These are phyloP conservation scores for Stipa capillata DNA, from an alignment of 176 grass and related monocot species.

Conservation along the genomic window DNA sequence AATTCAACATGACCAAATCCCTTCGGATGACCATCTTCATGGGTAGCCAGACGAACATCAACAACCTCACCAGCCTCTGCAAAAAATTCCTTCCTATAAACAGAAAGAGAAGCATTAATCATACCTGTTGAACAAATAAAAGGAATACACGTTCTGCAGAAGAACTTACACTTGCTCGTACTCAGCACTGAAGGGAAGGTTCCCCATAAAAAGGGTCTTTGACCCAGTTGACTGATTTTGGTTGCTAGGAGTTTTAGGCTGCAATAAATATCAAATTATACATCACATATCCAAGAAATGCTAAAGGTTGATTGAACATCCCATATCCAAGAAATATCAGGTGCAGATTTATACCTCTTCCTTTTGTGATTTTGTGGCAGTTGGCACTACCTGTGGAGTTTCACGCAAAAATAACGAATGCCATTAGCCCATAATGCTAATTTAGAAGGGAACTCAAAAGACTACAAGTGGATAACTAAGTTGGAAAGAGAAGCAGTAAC, in stretches of 20 bases:
- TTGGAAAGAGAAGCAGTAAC: neutral
- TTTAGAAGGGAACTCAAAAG: too few relatives aligned
- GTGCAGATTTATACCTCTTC: constrained; percentile 33
- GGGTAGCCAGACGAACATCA: constrained; percentile 45
- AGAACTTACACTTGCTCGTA: constrained; percentile 49
- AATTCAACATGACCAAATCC: constrained; percentile 86
- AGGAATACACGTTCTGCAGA: neutral
- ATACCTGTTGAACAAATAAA: neutral
- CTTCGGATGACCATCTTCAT: constrained; percentile 48
- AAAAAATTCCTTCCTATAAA: constrained; percentile 63
- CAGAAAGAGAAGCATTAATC: neutral
- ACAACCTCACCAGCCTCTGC: constrained; percentile 46
- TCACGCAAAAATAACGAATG: neutral
- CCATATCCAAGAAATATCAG: too few relatives aligned
- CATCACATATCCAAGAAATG: neutral
- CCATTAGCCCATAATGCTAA: neutral
- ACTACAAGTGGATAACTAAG: too few relatives aligned
- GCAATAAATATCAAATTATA: neutral
- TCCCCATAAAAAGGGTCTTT: constrained; percentile 61
- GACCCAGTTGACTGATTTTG: constrained; percentile 32
- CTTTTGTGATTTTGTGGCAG: constrained; percentile 34
- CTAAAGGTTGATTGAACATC: too few relatives aligned
- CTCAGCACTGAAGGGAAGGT: constrained; percentile 28
- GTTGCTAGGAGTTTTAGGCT: constrained; percentile 61
- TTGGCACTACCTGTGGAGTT: constrained; percentile 31